Conservation (phyloP, 139 green algal genomes). For the Pleodorina starrii region DNA sequence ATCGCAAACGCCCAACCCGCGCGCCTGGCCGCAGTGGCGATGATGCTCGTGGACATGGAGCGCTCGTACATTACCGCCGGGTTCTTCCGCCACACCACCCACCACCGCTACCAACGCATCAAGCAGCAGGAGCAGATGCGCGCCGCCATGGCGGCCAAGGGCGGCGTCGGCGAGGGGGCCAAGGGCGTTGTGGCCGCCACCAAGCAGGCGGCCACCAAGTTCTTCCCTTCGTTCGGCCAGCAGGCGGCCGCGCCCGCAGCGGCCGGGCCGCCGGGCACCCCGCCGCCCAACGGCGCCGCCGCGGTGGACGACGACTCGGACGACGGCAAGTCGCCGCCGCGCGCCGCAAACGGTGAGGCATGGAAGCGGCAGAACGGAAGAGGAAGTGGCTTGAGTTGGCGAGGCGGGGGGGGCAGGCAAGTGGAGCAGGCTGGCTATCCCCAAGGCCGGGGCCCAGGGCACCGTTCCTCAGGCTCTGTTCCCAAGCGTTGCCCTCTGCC, state of each 20-base stretch:
- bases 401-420: no score
- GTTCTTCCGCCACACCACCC: constrained; percentile 88
- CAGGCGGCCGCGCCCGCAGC: neutral
- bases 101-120: constrained; percentile 63
- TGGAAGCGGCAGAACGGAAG: no score
- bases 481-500: no score
- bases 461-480: no score
- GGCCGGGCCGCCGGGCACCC: neutral
- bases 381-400: no score
- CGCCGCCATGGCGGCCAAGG: constrained; percentile 32
- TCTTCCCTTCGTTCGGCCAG: constrained; percentile 44
- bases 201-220: constrained; percentile 38
- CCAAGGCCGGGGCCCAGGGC: no score
- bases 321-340: constrained; percentile 39
- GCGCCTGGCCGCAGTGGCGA: constrained; percentile 73
- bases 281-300: neutral
- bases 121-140: constrained; percentile 62
- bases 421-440: no score
- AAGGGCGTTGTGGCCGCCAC: neutral
- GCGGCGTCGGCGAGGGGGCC: neutral
- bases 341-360: neutral
- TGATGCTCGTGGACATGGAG: constrained; percentile 93
- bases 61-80: constrained; percentile 88
- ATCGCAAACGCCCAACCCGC: no score
- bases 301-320: constrained; percentile 43